Evolutionary conservation across 2,329 filamentous ascomycete species (phyloP), one percentile per base, ranked within the genome.

Genomic region (Chrysoporthe austroafricana): DNA sequence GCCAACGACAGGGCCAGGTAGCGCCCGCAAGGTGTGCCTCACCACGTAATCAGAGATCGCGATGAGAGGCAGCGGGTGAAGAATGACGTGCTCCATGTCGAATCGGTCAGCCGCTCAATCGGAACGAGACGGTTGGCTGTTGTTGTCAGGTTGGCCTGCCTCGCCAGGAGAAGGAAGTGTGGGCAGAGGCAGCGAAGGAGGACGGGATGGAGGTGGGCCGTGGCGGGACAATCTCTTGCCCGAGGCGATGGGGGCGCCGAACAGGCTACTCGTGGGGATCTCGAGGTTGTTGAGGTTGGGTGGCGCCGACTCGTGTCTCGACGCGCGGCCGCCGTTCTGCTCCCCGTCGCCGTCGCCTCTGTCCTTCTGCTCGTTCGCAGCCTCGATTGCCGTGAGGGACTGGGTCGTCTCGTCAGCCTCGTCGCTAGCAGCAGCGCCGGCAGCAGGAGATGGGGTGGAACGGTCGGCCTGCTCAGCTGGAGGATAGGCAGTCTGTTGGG

Each of bases 11-110:
- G 94, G 93, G 0, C 92, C 92, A 21, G 83, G 78, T 74, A 94
- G 90, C 63, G 88, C 83, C 68, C 96, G 89, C 66, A 97, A 85
- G 1, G 90, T 92, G 79, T 97, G 94, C 69, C 96, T 89, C 68
- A 95, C 97, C 78, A 98, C 94, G 78, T 97, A 96, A 79, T 99
- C 96, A 73, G 95, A 97, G 74, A 99, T 96, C 72, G 92, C 96
- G 80, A 99, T 92, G 72, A 98, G 91, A 63, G 97, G 94, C 61
- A 99, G 90, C 36, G 96, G 96, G 76, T 99, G 96, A 21, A 99
- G 88, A 73, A 94, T 89, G 46, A 63, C 68, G 43, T 66, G 64
- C 62, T 68, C 66, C 68, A 70, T 70, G 4, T 46, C 58, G 54
- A 32, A 16, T 21, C 26, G 36, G n/a, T 42, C 11, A n/a, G 4